Conservation (phyloP, 345 rosid species). For the Lepidium sativum region DNA sequence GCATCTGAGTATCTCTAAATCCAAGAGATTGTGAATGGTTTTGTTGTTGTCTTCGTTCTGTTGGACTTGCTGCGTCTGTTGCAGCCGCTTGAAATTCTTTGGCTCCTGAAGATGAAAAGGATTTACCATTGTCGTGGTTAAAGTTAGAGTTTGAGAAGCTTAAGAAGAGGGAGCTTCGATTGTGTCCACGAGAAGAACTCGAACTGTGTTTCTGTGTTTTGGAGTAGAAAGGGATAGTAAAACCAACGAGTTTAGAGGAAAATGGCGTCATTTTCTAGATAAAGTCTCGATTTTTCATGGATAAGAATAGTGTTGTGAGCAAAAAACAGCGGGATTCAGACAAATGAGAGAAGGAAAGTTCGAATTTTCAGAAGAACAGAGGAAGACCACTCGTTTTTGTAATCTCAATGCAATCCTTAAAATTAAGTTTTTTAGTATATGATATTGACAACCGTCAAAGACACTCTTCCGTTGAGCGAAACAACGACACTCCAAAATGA, state of each 20-base stretch:
- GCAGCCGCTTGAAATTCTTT: constrained; percentile 17
- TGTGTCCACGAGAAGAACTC: background rate
- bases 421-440: background rate
- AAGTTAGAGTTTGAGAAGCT: constrained; percentile 15
- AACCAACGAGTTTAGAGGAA: constrained; percentile 24
- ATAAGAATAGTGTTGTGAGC: background rate
- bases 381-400: constrained; percentile 23
- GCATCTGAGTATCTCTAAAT: constrained; percentile 47
- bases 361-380: background rate
- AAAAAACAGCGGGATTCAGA: background rate
- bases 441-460: background rate
- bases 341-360: background rate
- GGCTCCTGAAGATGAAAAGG: constrained; percentile 4
- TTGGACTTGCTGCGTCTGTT: constrained; percentile 27
- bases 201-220: constrained; percentile 14
- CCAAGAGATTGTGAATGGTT: constrained; percentile 46
- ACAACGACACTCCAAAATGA: background rate
- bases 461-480: background rate
- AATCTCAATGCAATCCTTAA: constrained; percentile 4
- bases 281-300: constrained; percentile 2
- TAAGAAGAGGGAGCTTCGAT: constrained; percentile 5
- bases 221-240: constrained; percentile 26
- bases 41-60: constrained; percentile 9
- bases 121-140: background rate
- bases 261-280: constrained; percentile 15